Base-by-base conservation (phyloP, 306 rosid species). In the Vachellia pachyceras region DNA sequence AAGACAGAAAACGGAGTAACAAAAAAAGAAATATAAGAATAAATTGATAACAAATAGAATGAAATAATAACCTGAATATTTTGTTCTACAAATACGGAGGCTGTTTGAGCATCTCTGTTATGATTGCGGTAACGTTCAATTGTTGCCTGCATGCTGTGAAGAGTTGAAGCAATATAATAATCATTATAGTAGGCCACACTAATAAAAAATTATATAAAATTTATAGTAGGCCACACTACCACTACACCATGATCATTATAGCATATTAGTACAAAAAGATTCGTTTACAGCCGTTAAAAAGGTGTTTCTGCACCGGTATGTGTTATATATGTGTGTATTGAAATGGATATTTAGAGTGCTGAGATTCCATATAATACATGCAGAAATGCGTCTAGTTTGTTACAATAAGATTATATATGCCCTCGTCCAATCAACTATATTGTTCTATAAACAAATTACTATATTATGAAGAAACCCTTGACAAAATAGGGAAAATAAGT, bases 51-150 rank as follows among this genome's bases (percentile, higher is more conserved):
- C n/a, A 3, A 61, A 75, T 36, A n/a, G 29, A 55, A 69, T 35
- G 39, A 73, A 3, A 60, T 60, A 60, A 49, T 50, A 58, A 88
- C 94, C 94, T 88, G 90, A 73, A 78, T 41, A 72, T 76, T 82
- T 80, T 82, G 83, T 40, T 84, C 89, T 36, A 8, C 17, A 13
- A 83, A 49, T 78, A 75, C 65, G 72, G 77, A 72, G 73, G 54
- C 15, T 42, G 80, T 61, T 52, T 78, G 91, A 58, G 36, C 83
- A 52, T 83, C 80, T 46, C 82, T 88, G 35, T 76, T 35, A 11
- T 84, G 85, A 81, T 80, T 84, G 58, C 64, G 73, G 10, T 90
- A 90, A 18, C 90, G 91, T 58, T 86, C 94, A 66, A 90, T 72
- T 10, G 90, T 86, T 33, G 7, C 40, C 68, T 5, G 40, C 40